These are phyloP conservation scores for Chaetomiaceae sp. DNA, from an alignment of 2,329 filamentous ascomycete species.

Conservation along the genomic window DNA sequence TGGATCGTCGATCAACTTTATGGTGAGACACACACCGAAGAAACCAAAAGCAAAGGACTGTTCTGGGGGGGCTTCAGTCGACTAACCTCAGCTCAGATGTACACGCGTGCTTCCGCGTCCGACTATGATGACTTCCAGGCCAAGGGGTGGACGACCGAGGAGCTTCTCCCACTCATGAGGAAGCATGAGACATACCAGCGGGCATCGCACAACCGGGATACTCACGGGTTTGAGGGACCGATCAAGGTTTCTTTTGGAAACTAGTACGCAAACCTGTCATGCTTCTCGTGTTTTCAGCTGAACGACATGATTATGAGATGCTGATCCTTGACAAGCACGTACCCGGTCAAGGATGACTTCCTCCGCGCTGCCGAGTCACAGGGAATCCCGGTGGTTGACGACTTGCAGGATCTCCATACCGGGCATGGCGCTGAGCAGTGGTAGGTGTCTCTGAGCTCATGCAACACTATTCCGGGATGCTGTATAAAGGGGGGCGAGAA, in stretches of 20 bases:
- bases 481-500: background rate
- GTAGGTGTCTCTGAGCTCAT: background rate
- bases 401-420: slow-evolving; percentile 67
- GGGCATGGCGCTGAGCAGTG: slow-evolving; percentile 73
- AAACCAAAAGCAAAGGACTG: too few relatives aligned
- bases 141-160: slow-evolving; percentile 73
- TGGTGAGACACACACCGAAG: slow-evolving; percentile 44
- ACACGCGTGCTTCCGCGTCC: slow-evolving; percentile 65
- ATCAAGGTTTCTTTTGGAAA: slow-evolving; percentile 81
- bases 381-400: slow-evolving; percentile 62
- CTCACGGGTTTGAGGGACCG: slow-evolving; percentile 73
- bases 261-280: slow-evolving; percentile 39
- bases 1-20: slow-evolving; percentile 72
- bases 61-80: background rate
- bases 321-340: slow-evolving; percentile 44
- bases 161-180: slow-evolving; percentile 70
- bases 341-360: slow-evolving; percentile 71
- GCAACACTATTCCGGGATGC: too few relatives aligned
- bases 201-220: slow-evolving; percentile 57
- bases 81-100: slow-evolving; percentile 48
- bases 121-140: slow-evolving; percentile 77
- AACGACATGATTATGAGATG: background rate
- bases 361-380: slow-evolving; percentile 47
- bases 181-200: slow-evolving; percentile 77
- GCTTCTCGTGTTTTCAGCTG: too few relatives aligned